Base-by-base conservation (phyloP, 805 yeast genomes). In the Saccharomycopsis sp. region DNA sequence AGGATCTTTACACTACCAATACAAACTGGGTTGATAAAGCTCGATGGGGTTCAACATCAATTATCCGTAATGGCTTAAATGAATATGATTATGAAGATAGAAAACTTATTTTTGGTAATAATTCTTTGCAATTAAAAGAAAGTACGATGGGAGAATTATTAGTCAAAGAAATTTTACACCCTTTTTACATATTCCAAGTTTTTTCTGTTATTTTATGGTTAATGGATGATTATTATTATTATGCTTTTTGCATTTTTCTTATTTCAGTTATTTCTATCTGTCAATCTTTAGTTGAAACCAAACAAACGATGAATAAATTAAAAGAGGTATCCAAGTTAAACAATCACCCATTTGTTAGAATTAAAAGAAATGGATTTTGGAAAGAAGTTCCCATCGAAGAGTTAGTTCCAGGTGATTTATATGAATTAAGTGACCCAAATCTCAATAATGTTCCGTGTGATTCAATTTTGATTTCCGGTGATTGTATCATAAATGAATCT, bases 401-500 rank as follows among this genome's bases (percentile, higher is more conserved):
- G 33, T 66, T 92, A 25, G 96, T 92, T 1, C 97, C 97, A 0
- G 99, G 99, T 38, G 99, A 92, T 58, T 74, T 92, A 1, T 87
- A 79, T 55, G 98, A 92, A 61, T 75, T 92, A 27, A 78, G 87
- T 1, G 96, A 88, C 53, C 94, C 96, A 0, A 72, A 82, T 0
- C 62, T 92, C 42, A 52, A 65, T 3, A 52, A 70, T 1, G 68
- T 89, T 36, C 98, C 99, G 0, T 87, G 96, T 55, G 99, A 92
- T 59, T 81, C 95, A 1, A 59, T 92, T 10, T 64, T 92, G 37
- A 61, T 89, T 15, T 74, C 87, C 26, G 98, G 99, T 38, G 97
- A 88, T 55, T 84, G 95, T 56, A 87, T 92, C 40, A 82, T 92
- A n/a, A 92, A 92, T 58, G 99, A 92, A 56, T 83, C 96, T 4